Base-by-base conservation (phyloP, 2,329 filamentous ascomycete genomes). In the Aspergillus tanneri region DNA sequence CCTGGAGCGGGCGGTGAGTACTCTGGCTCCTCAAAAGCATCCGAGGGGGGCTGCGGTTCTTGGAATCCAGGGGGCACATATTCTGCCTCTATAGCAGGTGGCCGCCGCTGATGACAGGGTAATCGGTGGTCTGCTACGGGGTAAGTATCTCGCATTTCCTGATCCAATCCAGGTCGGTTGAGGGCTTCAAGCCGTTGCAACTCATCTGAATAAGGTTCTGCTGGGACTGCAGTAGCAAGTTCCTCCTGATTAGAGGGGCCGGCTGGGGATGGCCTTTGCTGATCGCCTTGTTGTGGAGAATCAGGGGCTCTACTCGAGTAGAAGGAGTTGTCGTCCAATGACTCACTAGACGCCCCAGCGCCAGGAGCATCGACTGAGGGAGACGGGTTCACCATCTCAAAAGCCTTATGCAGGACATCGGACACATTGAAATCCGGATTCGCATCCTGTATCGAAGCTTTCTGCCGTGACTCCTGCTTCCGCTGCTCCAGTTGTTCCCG, bases 271-370 rank as follows among this genome's bases (percentile, higher is more conserved):
- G 59, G 53, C 39, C 62, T 61, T 46, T 56, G 61, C 39, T 62
- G 65, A 12, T 67, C 64, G 45, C 67, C 68, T 30, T 72, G 68
- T 53, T 78, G 76, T 66, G 80, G 76, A 55, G 90, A 95, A 68
- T 91, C 88, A 76, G 91, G 86, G 55, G 80, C 81, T 74, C 87
- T 88, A 72, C 91, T 96, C 58, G 92, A 96, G 77, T 97, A 96
- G 71, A 95, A 95, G 32, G 90, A 93, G 65, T 95, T 90, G 68
- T 95, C 87, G 72, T 96, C 90, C 73, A 90, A 88, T 27, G 89
- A 93, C 69, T 92, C 88, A 79, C 79, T 87, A 64, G 81, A 79
- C 68, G 83, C 83, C 63, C 77, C 77, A 70, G 85, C 77, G 59
- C 77, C 67, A 53, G 72, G 66, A 28, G 58, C 72, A 66, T 77